A percentile compares a stretch with the other conserved stretches of the same genome.
Conservation (phyloP, 2,329 filamentous ascomycete genomes). For the Colletotrichum chlorophyti region DNA sequence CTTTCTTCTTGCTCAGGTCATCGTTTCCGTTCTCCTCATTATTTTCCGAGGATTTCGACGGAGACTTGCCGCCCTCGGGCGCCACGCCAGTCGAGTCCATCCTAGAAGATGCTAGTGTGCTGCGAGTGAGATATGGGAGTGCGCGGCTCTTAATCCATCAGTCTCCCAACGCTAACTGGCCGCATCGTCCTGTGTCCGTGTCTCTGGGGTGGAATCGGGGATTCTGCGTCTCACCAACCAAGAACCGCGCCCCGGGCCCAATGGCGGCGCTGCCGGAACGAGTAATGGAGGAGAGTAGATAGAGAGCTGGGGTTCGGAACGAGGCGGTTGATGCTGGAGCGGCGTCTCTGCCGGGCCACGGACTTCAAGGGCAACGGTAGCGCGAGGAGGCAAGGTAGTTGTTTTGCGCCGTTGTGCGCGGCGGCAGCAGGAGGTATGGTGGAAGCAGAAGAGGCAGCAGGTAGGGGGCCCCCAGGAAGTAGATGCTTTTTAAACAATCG, state of each 20-base stretch:
- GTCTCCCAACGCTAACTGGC: background rate
- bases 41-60: slow-evolving; percentile 40
- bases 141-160: slow-evolving; percentile 20
- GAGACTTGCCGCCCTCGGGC: slow-evolving; percentile 35
- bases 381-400: slow-evolving; percentile 14
- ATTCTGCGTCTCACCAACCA: background rate
- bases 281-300: background rate
- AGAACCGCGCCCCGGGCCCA: too few species aligned
- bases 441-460: slow-evolving; percentile 2
- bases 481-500: slow-evolving; percentile 26
- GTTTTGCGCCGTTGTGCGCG: slow-evolving; percentile 18
- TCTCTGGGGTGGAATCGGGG: background rate
- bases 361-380: slow-evolving; percentile 5
- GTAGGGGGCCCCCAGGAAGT: slow-evolving; percentile 1
- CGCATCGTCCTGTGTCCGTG: slow-evolving; percentile 10
- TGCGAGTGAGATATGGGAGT: slow-evolving; percentile 5
- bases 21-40: slow-evolving; percentile 45
- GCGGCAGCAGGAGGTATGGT: slow-evolving; percentile 2
- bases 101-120: slow-evolving; percentile 25
- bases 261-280: too few species aligned
- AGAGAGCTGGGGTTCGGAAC: background rate
- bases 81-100: slow-evolving; percentile 38
- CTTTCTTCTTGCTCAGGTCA: slow-evolving; percentile 52
- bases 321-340: background rate
- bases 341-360: slow-evolving; percentile 11